Percentiles rank a stretch among this genome's conserved stretches.
Conservation (phyloP, 352 stramenopile species). For the Globisporangium recalcitrans region DNA sequence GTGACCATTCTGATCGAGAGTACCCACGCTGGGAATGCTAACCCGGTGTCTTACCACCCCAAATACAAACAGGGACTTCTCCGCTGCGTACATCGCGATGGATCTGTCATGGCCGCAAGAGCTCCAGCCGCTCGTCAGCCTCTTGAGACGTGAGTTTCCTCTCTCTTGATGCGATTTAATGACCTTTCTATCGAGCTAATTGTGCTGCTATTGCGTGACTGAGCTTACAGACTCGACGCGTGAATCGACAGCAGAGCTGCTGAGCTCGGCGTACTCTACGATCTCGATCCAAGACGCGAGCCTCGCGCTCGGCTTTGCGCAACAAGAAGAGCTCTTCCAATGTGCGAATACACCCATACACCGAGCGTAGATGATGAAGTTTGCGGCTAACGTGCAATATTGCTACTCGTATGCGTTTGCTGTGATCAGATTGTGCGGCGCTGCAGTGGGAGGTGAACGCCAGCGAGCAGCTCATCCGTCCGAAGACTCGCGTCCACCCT, state of each 20-base stretch:
- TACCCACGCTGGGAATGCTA: too few relatives aligned
- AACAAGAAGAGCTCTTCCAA: constrained; percentile 33
- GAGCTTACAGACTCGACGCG: constrained; percentile 42
- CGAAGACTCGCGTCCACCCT: constrained; percentile 31
- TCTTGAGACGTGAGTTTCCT: constrained; percentile 40
- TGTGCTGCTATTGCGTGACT: not conserved
- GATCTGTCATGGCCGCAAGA: constrained; percentile 39
- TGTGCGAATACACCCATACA: constrained; percentile 29
- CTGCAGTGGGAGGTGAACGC: constrained; percentile 42
- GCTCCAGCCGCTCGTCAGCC: constrained; percentile 34
- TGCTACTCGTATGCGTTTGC: not conserved
- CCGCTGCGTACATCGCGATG: constrained; percentile 49
- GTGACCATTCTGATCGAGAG: too few relatives aligned
- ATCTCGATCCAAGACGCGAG: constrained; percentile 42
- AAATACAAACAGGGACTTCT: constrained; percentile 32
- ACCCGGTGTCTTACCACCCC: not conserved
- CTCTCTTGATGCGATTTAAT: not conserved
- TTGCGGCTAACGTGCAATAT: too few relatives aligned
- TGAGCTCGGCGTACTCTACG: constrained; percentile 60
- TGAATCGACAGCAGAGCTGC: constrained; percentile 37
- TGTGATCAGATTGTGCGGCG: constrained; percentile 44
- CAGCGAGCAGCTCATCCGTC: constrained; percentile 34
- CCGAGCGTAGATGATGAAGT: too few relatives aligned
- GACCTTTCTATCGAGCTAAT: not conserved
- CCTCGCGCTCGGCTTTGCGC: constrained; percentile 43